Conservation (phyloP, 1,284 basidiomycete genomes). For the Schizophyllum commune region DNA sequence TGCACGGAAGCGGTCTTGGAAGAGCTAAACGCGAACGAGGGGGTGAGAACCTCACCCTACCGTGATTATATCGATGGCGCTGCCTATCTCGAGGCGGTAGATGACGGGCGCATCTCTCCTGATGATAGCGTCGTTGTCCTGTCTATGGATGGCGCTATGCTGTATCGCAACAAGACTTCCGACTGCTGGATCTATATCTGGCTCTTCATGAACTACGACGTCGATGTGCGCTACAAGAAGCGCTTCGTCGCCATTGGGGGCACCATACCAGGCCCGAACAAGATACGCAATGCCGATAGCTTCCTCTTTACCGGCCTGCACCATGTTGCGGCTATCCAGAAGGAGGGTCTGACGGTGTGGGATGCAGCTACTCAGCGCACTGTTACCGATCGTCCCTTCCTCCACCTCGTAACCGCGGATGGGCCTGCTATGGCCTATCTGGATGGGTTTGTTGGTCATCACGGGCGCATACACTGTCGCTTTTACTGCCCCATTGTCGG, state of each 20-base stretch:
- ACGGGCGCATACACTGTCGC: constrained; percentile 21
- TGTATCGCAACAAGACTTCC: constrained; percentile 11
- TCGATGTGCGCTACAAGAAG: constrained; percentile 7
- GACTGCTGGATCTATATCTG: constrained; percentile 10
- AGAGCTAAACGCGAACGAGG: not conserved
- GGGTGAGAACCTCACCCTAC: constrained; percentile 1
- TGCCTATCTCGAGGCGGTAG: constrained; percentile 17
- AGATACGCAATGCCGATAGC: constrained; percentile 8
- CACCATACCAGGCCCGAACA: constrained; percentile 6
- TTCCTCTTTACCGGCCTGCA: constrained; percentile 5
- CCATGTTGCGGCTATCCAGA: constrained; percentile 7
- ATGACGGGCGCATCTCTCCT: constrained; percentile 13
- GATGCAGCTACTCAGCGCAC: constrained; percentile 13
- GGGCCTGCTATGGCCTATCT: constrained; percentile 21
- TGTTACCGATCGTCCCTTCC: constrained; percentile 12
- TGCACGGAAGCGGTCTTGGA: not conserved
- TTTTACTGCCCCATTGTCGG: constrained; percentile 18
- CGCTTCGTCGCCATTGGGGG: constrained; percentile 2
- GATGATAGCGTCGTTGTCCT: constrained; percentile 13
- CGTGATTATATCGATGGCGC: constrained; percentile 15
- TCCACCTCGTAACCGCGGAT: constrained; percentile 24
- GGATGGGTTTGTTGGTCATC: constrained; percentile 25
- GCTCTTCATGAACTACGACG: constrained; percentile 4
- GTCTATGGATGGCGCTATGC: constrained; percentile 9
- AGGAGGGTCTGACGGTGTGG: constrained; percentile 13